These are phyloP conservation scores for Lasiodiplodia theobromae DNA, from an alignment of 2,329 filamentous ascomycete genomes.

Conservation along the genomic window DNA sequence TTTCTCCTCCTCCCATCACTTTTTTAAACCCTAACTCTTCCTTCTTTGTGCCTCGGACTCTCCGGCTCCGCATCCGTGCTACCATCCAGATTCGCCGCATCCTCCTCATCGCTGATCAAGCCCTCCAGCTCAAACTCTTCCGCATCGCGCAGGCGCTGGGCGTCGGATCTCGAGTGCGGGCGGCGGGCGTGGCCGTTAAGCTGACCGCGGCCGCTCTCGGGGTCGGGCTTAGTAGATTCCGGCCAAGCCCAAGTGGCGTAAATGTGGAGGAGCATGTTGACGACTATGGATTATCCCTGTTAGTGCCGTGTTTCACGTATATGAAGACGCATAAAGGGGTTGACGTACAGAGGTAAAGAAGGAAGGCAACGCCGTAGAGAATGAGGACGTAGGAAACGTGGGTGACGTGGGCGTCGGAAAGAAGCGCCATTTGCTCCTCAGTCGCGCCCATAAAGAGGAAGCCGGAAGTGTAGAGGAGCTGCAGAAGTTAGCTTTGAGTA, in stretches of 20 bases:
- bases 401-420: conserved; percentile 77
- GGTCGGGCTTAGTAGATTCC: conserved; percentile 44
- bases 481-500: conserved; percentile 35
- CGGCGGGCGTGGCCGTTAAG: conserved; percentile 46
- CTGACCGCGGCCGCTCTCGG: conserved; percentile 44
- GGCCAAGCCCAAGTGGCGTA: conserved; percentile 73
- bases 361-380: conserved; percentile 85
- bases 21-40: neutral
- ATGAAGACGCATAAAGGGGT: conserved; percentile 19
- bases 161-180: conserved; percentile 55
- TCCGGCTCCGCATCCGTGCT: conserved; percentile 18
- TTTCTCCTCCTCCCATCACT: neutral
- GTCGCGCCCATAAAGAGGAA: conserved; percentile 98
- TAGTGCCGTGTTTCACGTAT: conserved; percentile 30
- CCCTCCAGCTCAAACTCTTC: conserved; percentile 95
- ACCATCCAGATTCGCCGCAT: conserved; percentile 43
- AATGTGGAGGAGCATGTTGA: conserved; percentile 82
- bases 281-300: conserved; percentile 56
- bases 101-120: conserved; percentile 87
- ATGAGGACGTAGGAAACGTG: conserved; percentile 94
- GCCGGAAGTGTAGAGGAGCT: conserved; percentile 90
- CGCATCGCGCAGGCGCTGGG: conserved; percentile 74
- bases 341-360: conserved; percentile 81
- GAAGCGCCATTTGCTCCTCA: conserved; percentile 89
- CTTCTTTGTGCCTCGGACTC: conserved; percentile 16